A percentile compares a stretch with the other conserved stretches of the same genome.
Evolutionary conservation across 2,329 filamentous ascomycete genomes (phyloP).

Genomic region (Dryadomyces quercus-mongolicae): DNA sequence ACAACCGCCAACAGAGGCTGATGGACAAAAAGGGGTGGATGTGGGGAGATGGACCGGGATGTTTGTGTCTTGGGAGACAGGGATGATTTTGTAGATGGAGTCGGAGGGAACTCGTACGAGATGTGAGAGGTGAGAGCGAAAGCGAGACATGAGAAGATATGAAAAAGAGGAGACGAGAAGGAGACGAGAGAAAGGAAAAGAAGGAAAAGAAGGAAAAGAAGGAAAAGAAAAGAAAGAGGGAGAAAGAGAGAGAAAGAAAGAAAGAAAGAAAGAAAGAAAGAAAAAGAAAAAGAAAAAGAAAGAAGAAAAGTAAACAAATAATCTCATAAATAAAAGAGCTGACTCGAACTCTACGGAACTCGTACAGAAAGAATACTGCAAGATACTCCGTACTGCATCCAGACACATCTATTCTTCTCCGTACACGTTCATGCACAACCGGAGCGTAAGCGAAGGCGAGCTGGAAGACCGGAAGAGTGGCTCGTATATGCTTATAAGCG

Average conservation of each 20-base stretch:
- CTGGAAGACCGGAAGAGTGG: not conserved
- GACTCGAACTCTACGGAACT: too few relatives aligned
- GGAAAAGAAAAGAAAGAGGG: not conserved
- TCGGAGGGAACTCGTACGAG: slow-evolving; percentile 2
- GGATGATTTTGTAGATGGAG: slow-evolving; percentile 1
- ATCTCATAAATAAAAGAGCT: too few relatives aligned
- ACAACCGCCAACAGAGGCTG: too few relatives aligned
- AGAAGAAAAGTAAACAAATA: not conserved
- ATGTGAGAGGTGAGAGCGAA: not conserved
- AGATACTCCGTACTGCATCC: not conserved
- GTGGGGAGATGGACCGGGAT: not conserved
- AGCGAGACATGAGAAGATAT: too few relatives aligned
- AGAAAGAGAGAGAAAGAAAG: not conserved
- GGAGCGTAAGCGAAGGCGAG: not conserved
- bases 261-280: not conserved
- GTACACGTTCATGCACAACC: not conserved
- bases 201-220: not conserved
- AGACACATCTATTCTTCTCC: too few relatives aligned
- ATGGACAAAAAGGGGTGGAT: not conserved
- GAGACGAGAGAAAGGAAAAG: not conserved
- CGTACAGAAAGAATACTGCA: too few relatives aligned
- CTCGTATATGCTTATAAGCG: not conserved
- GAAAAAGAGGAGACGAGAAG: too few relatives aligned
- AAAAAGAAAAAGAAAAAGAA: not conserved
- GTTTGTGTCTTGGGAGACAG: not conserved